Base-by-base conservation (phyloP, 2,329 filamentous ascomycete species). In the Colletotrichum zoysiae region DNA sequence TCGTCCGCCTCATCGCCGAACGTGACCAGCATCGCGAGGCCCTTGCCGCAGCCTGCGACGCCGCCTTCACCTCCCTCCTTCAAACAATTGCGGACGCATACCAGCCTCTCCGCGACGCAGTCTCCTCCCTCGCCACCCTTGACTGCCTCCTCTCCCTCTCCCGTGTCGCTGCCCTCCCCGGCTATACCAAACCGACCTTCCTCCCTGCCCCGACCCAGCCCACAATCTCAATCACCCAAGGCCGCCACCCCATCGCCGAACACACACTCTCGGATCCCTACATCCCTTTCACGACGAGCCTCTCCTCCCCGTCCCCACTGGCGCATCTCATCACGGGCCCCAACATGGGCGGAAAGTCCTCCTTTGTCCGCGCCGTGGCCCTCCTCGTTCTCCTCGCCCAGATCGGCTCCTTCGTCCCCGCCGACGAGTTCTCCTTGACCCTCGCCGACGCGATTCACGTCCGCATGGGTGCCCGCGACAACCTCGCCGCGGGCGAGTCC, bases 261-360 rank as follows among this genome's bases (percentile, higher is more conserved):
- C 95, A 97, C 78, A 90, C 95, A 14, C 88, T 98, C 7, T 88
- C 95, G 5, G 90, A 93, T 75, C 87, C 90, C 63, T 99, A 98
- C 82, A 97, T 99, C 70, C 95, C 96, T 58, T 99, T 99, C 82
- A 90, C 92, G 77, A 92, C 94, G 14, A 84, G 88, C 2, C 88
- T 98, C 58, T 87, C 89, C n/a, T 88, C 90, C 3, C 87, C 90
- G 1, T 79, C 85, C 0, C 88, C 90, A 0, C 88, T 93, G 7
- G 94, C 94, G 2, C 89, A 98, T 76, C 91, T 98, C 67, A 92
- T 99, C 77, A 99, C 96, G 0, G 96, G 96, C 0, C 96, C 96
- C 40, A 99, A 99, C 84, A 99, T 99, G 96, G 96, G 96, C 77
- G 96, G 96, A 68, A 99, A 99, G 80, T 97, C 94, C n/a, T 96